A percentile compares a stretch with the other conserved stretches of the same genome.
Evolutionary conservation across 2,329 filamentous ascomycete species (phyloP).

Genomic region (Fusarium sp.): DNA sequence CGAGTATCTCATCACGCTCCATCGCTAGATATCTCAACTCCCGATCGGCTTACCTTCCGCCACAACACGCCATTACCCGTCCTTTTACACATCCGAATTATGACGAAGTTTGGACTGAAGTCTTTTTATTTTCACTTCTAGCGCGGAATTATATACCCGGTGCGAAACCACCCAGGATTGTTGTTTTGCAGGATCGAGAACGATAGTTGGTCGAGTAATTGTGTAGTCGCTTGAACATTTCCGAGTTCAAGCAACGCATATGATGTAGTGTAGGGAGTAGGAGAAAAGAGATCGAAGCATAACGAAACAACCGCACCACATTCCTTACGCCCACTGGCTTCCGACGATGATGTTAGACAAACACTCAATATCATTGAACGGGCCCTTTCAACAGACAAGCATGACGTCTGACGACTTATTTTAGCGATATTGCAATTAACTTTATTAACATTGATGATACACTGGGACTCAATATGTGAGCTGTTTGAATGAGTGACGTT

Average conservation of each 20-base stretch:
- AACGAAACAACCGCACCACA: conserved; percentile 23
- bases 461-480: not conserved
- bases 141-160: conserved; percentile 49
- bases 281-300: conserved; percentile 7
- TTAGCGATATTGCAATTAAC: conserved; percentile 37
- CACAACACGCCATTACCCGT: conserved; percentile 7
- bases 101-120: conserved; percentile 30
- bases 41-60: conserved; percentile 6
- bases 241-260: conserved; percentile 10
- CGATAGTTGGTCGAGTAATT: conserved; percentile 36
- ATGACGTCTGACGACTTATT: conserved; percentile 36
- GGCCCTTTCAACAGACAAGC: conserved; percentile 34
- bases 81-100: conserved; percentile 24
- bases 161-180: conserved; percentile 36
- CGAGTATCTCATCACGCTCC: conserved; percentile 11
- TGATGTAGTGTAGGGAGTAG: conserved; percentile 3
- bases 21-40: conserved; percentile 12
- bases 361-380: conserved; percentile 42
- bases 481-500: conserved; percentile 9
- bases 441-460: conserved; percentile 24
- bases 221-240: conserved; percentile 12
- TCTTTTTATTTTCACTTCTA: conserved; percentile 44
- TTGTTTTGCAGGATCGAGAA: conserved; percentile 36
- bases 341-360: conserved; percentile 38
- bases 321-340: conserved; percentile 35